Base-by-base conservation (phyloP, 176 grass and related monocot species). In the Panicum miliaceum region DNA sequence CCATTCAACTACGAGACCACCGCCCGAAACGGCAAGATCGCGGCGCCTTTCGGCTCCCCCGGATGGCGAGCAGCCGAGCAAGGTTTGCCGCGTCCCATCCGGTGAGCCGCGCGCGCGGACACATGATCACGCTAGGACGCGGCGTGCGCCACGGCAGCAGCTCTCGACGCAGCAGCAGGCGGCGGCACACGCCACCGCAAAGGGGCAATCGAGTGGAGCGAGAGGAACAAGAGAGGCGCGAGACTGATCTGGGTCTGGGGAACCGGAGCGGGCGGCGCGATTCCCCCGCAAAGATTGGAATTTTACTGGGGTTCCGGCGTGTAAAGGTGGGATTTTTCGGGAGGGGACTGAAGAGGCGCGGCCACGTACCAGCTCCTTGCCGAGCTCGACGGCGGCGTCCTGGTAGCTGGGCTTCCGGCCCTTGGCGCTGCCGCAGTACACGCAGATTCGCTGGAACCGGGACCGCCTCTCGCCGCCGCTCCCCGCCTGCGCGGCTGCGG, bases 351-450 rank as follows among this genome's bases (percentile, higher is more conserved):
- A 32, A 12, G 56, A 18, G 51, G 11, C 0, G 3, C 5, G 23
- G 46, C 5, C 42, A 42, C 72, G 87, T 92, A 97, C 94, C 92
- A 97, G 83, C 77, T 97, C 83, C 64, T 87, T 88, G 74, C 94
- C 94, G 71, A 97, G 92, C 80, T 97, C 89, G 63, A 97, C 83
- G 60, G 94, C 94, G 68, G 94, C 94, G 52, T 90, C 85, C 84
- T 94, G 91, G 85, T 97, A 97, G 78, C 87, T 94, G 2, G 82
- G 52, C 80, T 97, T 97, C 15, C 87, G 84, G 54, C 94, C 94
- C 70, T 87, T 89, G 22, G 90, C 82, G 86, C 89, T 97, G 57
- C 94, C 94, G 75, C 94, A 97, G 83, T 92, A 97, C 15, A 97
- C 94, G 80, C 94, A 97, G 74, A 97, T 97, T 83, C 92, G 89